These are phyloP conservation scores for Yamadazyma scolyti DNA, from an alignment of 805 yeast genomes.

Conservation along the genomic window DNA sequence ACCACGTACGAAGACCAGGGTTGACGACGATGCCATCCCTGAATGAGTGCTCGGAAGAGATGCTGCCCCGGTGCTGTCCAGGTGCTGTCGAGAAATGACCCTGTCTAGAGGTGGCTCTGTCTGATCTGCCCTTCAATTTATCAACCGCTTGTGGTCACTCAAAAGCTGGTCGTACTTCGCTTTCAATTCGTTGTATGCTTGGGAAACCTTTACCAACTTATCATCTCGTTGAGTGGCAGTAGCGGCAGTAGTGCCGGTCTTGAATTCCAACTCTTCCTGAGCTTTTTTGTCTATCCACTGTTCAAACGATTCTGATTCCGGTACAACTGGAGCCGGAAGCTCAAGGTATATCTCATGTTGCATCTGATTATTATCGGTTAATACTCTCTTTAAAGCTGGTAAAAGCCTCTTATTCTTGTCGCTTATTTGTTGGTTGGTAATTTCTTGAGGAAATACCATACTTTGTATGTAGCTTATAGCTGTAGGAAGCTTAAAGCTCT, in stretches of 20 bases:
- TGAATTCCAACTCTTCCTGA: conserved; percentile 50
- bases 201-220: conserved; percentile 47
- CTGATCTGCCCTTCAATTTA: no score
- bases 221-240: conserved; percentile 1
- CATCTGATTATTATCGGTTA: conserved; percentile 36
- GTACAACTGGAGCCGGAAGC: conserved; percentile 17
- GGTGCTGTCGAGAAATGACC: no score
- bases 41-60: no score
- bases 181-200: conserved; percentile 58
- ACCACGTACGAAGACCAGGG: no score
- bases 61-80: no score
- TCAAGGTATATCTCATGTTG: conserved; percentile 43
- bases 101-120: no score
- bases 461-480: conserved; percentile 29
- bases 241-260: conserved; percentile 22
- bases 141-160: conserved; percentile 41
- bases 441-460: conserved; percentile 15
- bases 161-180: conserved; percentile 57
- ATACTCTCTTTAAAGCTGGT: conserved; percentile 64
- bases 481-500: conserved; percentile 44
- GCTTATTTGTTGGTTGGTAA: conserved; percentile 1
- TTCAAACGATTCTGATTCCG: conserved; percentile 18
- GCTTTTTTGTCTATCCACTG: conserved; percentile 47
- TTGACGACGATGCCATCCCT: no score
- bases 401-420: conserved; percentile 43